Evolutionary conservation across 805 yeast genomes (phyloP).

Genomic region (Ogataea siamensis): DNA sequence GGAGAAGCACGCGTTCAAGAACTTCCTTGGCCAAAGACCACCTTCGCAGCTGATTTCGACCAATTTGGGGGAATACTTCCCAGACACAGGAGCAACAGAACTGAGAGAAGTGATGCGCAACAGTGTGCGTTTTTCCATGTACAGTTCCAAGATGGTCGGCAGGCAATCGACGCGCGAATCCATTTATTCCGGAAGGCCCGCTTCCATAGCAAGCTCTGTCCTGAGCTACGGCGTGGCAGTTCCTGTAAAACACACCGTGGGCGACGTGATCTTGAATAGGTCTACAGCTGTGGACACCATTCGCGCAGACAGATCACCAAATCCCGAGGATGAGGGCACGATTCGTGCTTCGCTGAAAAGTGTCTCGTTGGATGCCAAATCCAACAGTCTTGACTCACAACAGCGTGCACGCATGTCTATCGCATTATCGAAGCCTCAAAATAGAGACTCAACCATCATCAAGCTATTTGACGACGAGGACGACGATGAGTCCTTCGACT

Average conservation of each 20-base stretch:
- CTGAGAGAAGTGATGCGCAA: constrained; percentile 79
- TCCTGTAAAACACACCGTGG: constrained; percentile 49
- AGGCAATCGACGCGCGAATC: constrained; percentile 23
- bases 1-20: constrained; percentile 33
- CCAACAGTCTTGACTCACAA: constrained; percentile 7
- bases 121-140: constrained; percentile 75
- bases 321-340: constrained; percentile 3
- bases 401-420: constrained; percentile 23
- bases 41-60: constrained; percentile 89
- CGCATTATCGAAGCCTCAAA: constrained; percentile 18
- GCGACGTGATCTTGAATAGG: constrained; percentile 59
- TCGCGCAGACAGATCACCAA: constrained; percentile 15
- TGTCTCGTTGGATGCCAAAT: constrained; percentile 3
- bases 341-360: constrained; percentile 8
- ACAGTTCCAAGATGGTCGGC: constrained; percentile 23
- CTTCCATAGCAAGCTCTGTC: constrained; percentile 29
- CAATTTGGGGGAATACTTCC: constrained; percentile 87
- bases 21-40: constrained; percentile 84
- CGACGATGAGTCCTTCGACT: constrained; percentile 34
- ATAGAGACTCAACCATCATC: constrained; percentile 41
- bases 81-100: constrained; percentile 68
- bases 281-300: constrained; percentile 53
- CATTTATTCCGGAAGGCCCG: constrained; percentile 24
- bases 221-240: constrained; percentile 31
- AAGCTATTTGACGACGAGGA: constrained; percentile 45